Conservation (phyloP, 2,329 filamentous ascomycete species). For the Onygenales sp. region DNA sequence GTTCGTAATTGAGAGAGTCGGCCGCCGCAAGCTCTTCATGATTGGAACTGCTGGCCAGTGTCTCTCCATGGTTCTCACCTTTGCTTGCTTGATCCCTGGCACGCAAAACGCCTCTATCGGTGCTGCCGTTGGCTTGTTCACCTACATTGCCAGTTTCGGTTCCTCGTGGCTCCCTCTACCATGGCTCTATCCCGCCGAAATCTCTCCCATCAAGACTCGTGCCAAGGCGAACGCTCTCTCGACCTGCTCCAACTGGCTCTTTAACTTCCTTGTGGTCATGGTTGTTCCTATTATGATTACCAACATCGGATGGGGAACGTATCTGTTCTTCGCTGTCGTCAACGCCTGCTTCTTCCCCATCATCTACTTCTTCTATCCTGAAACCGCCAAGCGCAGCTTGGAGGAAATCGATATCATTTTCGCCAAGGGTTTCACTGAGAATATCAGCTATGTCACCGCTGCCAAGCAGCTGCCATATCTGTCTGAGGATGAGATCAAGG, state of each 20-base stretch:
- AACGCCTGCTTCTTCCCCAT: slow-evolving; percentile 18
- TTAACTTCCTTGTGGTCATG: slow-evolving; percentile 36
- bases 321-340: slow-evolving; percentile 22
- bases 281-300: slow-evolving; percentile 23
- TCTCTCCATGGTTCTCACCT: slow-evolving; percentile 16
- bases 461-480: slow-evolving; percentile 15
- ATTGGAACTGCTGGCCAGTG: slow-evolving; percentile 19
- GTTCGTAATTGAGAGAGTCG: slow-evolving; percentile 38
- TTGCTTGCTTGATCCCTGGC: slow-evolving; percentile 15
- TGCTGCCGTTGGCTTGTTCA: slow-evolving; percentile 41
- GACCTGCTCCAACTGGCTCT: slow-evolving; percentile 42
- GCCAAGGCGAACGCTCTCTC: slow-evolving; percentile 43
- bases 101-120: slow-evolving; percentile 12
- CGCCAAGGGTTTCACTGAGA: slow-evolving; percentile 12
- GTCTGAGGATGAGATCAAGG: slow-evolving; percentile 12
- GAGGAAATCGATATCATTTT: slow-evolving; percentile 25
- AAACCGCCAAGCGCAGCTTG: slow-evolving; percentile 20
- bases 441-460: slow-evolving; percentile 13
- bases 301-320: slow-evolving; percentile 21
- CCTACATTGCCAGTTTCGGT: slow-evolving; percentile 56
- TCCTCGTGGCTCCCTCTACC: slow-evolving; percentile 53
- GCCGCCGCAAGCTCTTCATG: slow-evolving; percentile 21
- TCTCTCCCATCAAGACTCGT: slow-evolving; percentile 43
- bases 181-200: slow-evolving; percentile 42
- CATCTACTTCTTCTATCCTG: slow-evolving; percentile 24